Conservation (phyloP, 805 yeast species). For the Candida morakotiae region DNA sequence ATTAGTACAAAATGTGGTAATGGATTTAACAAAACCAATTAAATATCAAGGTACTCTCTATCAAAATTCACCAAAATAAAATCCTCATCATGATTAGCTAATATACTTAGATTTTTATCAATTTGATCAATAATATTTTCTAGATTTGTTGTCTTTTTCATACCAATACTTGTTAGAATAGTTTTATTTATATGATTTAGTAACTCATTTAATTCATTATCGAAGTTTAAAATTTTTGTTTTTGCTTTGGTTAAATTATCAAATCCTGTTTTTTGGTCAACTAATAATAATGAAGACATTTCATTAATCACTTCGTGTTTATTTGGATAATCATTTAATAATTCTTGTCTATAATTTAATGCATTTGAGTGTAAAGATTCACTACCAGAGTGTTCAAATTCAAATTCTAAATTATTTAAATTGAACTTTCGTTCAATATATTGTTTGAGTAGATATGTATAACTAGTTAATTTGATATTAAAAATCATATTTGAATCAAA, state of each 20-base stretch:
- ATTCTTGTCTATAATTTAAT: slow-evolving; percentile 12
- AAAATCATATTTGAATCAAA: slow-evolving; percentile 15
- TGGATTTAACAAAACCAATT: slow-evolving; percentile 66
- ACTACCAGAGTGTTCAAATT: slow-evolving; percentile 1
- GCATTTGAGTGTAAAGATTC: slow-evolving; percentile 17
- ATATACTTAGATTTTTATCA: slow-evolving; percentile 23
- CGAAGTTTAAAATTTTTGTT: slow-evolving; percentile 17
- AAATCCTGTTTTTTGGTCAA: slow-evolving; percentile 15
- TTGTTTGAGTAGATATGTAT: slow-evolving; percentile 18
- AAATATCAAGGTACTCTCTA: slow-evolving; percentile 22
- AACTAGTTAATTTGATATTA: slow-evolving; percentile 23
- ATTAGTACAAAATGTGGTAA: slow-evolving; percentile 63
- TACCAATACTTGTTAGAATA: slow-evolving; percentile 21
- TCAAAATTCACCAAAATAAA: slow-evolving; percentile 36
- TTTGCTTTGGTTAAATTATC: slow-evolving; percentile 19
- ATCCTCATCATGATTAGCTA: slow-evolving; percentile 27
- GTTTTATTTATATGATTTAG: slow-evolving; percentile 20
- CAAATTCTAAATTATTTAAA: slow-evolving; percentile 10
- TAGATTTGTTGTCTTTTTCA: slow-evolving; percentile 23
- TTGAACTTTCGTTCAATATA: slow-evolving; percentile 16
- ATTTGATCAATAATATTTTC: slow-evolving; percentile 29
- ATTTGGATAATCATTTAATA: slow-evolving; percentile 9
- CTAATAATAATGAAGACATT: slow-evolving; percentile 20
- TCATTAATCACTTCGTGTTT: slow-evolving; percentile 13
- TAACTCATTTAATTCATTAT: slow-evolving; percentile 15